Base-by-base conservation (phyloP, 208 protist genomes). In the Trypanosoma avium region DNA sequence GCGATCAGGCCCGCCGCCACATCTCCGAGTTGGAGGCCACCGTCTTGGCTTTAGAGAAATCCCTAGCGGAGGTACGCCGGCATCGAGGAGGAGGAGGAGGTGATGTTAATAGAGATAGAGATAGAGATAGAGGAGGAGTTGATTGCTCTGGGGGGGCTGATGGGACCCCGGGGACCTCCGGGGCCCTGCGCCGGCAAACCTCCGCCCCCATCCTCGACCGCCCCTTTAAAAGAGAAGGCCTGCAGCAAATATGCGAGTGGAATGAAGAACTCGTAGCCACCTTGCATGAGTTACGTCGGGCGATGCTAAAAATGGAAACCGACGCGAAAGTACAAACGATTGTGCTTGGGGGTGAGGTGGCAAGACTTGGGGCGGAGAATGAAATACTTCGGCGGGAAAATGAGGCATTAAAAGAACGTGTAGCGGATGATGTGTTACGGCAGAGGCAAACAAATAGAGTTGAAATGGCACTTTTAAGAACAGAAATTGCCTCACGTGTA, bases 401-500 rank as follows among this genome's bases (percentile, higher is more conserved):
- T 65, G 75, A 90, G 13, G 62, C 58, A 10, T 64, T 95, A 27
- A 93, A 92, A 47, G 60, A 58, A 10, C 84, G 90, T 33, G 75
- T 95, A 1, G 82, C 80, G 0, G 78, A 86, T 49, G 90, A 93
- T 35, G 73, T 95, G 5, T 57, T 95, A 29, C 82, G 81, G 3
- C 74, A 90, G 61, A 77, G 86, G 6, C 84, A 87, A 43, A 73
- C 80, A 46, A 84, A 88, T 38, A 75, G 86, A 4, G 85, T 88
- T 3, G 82, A 92, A 46, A 79, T 93, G 67, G 90, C 86, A 0
- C 61, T 78, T 35, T 79, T 88, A 63, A 74, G 73, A 24, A 59
- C 77, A 3, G 73, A 75, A 27, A 79, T 82, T 15, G 82, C 81
- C 0, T 60, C 82, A 2, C 69, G 61, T 0, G 84, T 91, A 30